Evolutionary conservation across 225 moss, liverwort and hornwort species (phyloP).

Genomic region (Sphagnum contortum): DNA sequence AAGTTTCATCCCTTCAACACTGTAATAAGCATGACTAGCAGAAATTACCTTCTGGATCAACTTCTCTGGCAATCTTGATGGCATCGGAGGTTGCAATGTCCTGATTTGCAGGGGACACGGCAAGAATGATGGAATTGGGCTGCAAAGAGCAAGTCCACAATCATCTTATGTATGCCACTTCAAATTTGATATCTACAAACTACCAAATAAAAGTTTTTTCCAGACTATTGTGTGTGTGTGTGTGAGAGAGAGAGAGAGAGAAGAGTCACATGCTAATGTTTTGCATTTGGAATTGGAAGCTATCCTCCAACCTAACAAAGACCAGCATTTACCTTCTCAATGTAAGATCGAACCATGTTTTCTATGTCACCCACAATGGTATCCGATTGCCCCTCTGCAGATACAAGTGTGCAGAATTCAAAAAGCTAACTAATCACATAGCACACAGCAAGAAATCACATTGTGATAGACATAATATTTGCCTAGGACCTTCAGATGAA

Average conservation of each 20-base stretch:
- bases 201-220: too few species aligned
- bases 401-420: neutral
- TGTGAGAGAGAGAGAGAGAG: too few species aligned
- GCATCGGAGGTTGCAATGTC: constrained; percentile 62
- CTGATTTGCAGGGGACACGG: constrained; percentile 54
- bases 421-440: neutral
- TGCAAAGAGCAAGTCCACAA: constrained; percentile 4
- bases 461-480: too few species aligned
- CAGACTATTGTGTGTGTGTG: too few species aligned
- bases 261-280: too few species aligned
- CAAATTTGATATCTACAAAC: too few species aligned
- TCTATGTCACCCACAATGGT: constrained; percentile 45
- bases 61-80: constrained; percentile 44
- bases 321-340: constrained; percentile 33
- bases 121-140: constrained; percentile 52
- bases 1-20: too few species aligned
- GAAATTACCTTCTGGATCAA: constrained; percentile 39
- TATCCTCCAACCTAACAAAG: too few species aligned
- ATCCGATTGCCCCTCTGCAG: constrained; percentile 45
- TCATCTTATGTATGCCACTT: neutral
- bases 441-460: neutral
- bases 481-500: too few species aligned
- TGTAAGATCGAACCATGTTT: constrained; percentile 48
- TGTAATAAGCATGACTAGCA: neutral
- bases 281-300: too few species aligned